Conservation (phyloP, 495 filamentous ascomycete genomes). For the Parathielavia appendiculata region DNA sequence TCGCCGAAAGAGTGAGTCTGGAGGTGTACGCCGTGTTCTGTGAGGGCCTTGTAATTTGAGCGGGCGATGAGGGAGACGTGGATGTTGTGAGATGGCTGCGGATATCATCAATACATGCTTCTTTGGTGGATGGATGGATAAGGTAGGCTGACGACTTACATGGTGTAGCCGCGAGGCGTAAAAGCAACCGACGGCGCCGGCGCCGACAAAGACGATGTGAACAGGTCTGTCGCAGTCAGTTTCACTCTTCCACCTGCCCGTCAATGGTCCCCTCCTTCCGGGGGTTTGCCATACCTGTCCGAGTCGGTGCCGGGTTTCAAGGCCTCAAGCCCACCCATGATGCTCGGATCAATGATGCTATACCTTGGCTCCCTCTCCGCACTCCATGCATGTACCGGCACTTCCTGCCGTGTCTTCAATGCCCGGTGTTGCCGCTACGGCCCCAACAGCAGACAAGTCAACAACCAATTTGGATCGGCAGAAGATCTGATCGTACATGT, state of each 20-base stretch:
- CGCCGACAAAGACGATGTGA: conserved; percentile 53
- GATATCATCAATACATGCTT: background rate
- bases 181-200: conserved; percentile 56
- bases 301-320: conserved; percentile 21
- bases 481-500: too few species aligned
- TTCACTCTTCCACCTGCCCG: background rate
- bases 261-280: background rate
- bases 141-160: conserved; percentile 32
- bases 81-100: conserved; percentile 38
- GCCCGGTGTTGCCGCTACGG: too few species aligned
- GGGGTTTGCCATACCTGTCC: conserved; percentile 18
- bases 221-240: conserved; percentile 34
- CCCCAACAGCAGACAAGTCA: too few species aligned
- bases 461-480: too few species aligned
- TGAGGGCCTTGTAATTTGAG: conserved; percentile 51
- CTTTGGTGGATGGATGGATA: too few species aligned
- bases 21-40: conserved; percentile 41
- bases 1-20: conserved; percentile 50
- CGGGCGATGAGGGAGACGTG: conserved; percentile 48
- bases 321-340: conserved; percentile 18
- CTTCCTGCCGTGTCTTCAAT: too few species aligned
- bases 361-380: too few species aligned
- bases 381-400: too few species aligned
- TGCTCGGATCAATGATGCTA: conserved; percentile 4
- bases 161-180: conserved; percentile 53